Evolutionary conservation across 2,329 filamentous ascomycete species (phyloP).

Genomic region (Niveomyces coronatus): DNA sequence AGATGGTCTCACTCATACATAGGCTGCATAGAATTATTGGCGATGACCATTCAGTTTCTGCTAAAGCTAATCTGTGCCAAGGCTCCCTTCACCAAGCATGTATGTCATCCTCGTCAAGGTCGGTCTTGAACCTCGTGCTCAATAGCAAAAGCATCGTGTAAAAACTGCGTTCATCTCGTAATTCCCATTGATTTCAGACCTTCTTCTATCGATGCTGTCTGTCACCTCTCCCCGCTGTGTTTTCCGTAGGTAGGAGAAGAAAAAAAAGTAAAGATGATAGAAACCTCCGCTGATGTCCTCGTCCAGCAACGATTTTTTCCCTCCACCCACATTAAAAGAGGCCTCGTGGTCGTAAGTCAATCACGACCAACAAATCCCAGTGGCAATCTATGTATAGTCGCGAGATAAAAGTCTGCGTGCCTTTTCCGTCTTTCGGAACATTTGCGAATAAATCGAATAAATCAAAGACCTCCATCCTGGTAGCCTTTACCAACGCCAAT

Average conservation of each 20-base stretch:
- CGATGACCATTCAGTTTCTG: no score
- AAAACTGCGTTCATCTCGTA: no score
- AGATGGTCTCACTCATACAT: no score
- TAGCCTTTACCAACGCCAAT: constrained; percentile 42
- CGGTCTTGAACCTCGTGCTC: no score
- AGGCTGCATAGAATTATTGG: background rate
- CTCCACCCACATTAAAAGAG: constrained; percentile 21
- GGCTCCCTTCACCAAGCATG: no score
- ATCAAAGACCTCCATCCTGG: constrained; percentile 18
- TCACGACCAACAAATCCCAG: constrained; percentile 15
- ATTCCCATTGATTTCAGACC: no score
- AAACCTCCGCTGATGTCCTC: constrained; percentile 9
- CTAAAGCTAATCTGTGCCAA: constrained; percentile 2
- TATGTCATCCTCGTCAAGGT: no score
- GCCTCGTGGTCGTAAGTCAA: constrained; percentile 6
- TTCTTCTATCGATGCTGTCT: no score
- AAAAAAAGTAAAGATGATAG: no score
- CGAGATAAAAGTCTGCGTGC: constrained; percentile 27
- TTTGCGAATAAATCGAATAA: constrained; percentile 17
- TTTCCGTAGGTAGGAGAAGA: no score
- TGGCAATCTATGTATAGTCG: constrained; percentile 32
- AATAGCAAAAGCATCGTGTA: no score
- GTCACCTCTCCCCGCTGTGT: no score
- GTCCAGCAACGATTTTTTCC: constrained; percentile 14
- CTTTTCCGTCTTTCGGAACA: constrained; percentile 25